Conservation (phyloP, 768 basidiomycete genomes). For the Suillus americanus region DNA sequence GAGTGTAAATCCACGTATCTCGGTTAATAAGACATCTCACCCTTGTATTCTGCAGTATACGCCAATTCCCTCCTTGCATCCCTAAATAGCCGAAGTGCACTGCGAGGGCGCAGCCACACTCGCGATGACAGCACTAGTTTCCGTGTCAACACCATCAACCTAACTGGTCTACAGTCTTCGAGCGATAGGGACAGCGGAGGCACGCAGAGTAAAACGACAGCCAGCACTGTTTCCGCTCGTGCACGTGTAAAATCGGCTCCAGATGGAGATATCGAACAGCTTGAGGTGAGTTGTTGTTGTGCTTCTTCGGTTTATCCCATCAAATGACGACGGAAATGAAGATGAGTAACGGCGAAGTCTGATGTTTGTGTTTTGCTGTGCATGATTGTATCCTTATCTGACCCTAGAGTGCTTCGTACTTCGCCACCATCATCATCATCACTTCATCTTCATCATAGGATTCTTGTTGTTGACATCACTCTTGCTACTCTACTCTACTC, state of each 20-base stretch:
- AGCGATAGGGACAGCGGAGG: neutral
- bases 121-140: constrained; percentile 4
- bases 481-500: neutral
- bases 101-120: constrained; percentile 22
- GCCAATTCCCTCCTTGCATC: constrained; percentile 47
- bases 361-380: neutral
- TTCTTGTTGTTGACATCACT: neutral
- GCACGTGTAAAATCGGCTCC: neutral
- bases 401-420: neutral
- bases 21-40: neutral
- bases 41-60: constrained; percentile 33
- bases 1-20: constrained; percentile 11
- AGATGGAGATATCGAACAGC: neutral
- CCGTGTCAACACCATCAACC: constrained; percentile 5
- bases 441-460: neutral
- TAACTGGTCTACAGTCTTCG: constrained; percentile 4
- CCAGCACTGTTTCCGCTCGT: neutral
- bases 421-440: neutral
- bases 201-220: neutral
- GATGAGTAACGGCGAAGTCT: neutral
- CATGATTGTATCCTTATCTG: neutral
- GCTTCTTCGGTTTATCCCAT: neutral
- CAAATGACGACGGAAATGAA: neutral
- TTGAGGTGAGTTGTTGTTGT: neutral
- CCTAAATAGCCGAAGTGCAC: constrained; percentile 39